Evolutionary conservation across 2,329 filamentous ascomycete species (phyloP), one percentile per base, ranked within the genome.

Genomic region (Xylaria sp.): DNA sequence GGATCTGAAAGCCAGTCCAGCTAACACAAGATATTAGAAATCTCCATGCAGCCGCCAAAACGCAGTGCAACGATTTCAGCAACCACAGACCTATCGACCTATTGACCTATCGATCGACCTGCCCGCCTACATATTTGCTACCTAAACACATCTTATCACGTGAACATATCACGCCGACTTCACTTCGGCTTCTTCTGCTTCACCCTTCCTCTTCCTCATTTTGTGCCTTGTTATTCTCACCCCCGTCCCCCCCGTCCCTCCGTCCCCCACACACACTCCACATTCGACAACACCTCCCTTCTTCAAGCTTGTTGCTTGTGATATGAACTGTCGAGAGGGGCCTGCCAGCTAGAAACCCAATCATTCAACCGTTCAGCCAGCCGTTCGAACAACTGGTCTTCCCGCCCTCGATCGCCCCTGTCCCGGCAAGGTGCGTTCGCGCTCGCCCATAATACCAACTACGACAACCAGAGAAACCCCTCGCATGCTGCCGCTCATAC

Each of bases 401-500:
- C 26, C 23, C 51, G 28, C 28, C 23, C 26, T 54, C 28, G 28
- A 20, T 20, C 51, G 51, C 28, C 10, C 20, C 51, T n/a, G 3
- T 3, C 3, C 28, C 28, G 28, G 23, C 26, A 7, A 36, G 33
- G 53, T 57, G 31, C 20, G 10, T 17, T 13, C 20, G 31, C 20
- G 10, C 9, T 13, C 20, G 7, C 53, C n/a, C 10, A 40, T 26
- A 13, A 23, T 17, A 54, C 66, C 15, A 63, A 28, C 49, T n/a
- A 63, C 54, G 48, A 20, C 63, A 28, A 60, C 36, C 33, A 7
- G 23, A 6, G 13, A 23, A 20, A 23, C 57, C 46, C 60, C 46
- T 63, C 67, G 67, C 59, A 71, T 71, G 70, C 65, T 63, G 65
- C 59, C 54, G 54, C 48, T 53, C 23, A 40, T 44, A 59, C 62